A percentile compares a stretch with the other conserved stretches of the same genome.
Conservation (phyloP, 345 rosid genomes). For the Pseudoturritis turrita region DNA sequence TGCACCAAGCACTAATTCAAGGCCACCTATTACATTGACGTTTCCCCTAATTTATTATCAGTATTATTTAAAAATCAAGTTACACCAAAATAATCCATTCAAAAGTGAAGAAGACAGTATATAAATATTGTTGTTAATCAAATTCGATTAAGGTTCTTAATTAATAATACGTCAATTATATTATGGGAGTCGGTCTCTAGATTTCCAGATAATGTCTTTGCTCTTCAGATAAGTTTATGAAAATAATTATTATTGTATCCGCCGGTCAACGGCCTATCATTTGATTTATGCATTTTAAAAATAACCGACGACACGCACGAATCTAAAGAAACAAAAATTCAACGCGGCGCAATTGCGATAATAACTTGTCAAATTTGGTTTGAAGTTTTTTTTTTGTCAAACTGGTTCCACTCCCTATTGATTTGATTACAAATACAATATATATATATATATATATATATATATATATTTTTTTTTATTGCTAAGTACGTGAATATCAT, state of each 20-base stretch:
- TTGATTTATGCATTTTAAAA: slow-evolving; percentile 9
- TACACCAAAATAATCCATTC: neutral
- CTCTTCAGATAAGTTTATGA: neutral
- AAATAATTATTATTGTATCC: neutral
- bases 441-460: no score
- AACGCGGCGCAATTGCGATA: slow-evolving; percentile 12
- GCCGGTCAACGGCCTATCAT: slow-evolving; percentile 8
- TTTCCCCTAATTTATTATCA: slow-evolving; percentile 13
- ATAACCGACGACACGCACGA: neutral
- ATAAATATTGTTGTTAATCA: neutral
- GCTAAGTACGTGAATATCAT: no score
- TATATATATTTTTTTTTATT: no score
- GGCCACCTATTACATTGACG: slow-evolving; percentile 30
- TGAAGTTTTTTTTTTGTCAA: neutral
- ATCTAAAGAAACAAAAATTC: neutral
- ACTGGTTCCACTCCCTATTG: neutral
- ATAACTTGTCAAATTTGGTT: slow-evolving; percentile 5
- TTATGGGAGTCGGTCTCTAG: neutral
- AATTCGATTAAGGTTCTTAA: slow-evolving; percentile 22
- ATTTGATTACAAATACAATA: neutral
- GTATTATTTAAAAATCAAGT: neutral
- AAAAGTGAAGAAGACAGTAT: neutral
- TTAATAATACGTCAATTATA: neutral
- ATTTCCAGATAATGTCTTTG: neutral
- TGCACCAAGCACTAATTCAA: neutral